Conservation (phyloP, 208 protist species). For the Acanthamoeba sp. region DNA sequence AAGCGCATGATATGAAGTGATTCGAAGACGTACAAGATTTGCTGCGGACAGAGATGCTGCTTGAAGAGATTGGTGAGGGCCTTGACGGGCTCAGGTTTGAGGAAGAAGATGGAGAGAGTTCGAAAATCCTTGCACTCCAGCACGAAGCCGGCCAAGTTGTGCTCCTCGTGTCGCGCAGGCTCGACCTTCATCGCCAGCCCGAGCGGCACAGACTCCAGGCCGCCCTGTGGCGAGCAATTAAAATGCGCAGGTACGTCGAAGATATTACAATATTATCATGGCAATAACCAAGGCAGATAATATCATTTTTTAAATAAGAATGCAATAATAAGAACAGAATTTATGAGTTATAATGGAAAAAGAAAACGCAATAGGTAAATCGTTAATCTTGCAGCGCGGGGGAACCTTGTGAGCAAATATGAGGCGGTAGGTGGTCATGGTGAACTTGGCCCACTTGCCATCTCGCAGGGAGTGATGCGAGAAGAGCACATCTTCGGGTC, state of each 20-base stretch:
- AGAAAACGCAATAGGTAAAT: neutral
- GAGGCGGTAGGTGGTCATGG: neutral
- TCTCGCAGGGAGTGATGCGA: neutral
- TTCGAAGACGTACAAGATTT: neutral
- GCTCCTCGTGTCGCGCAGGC: neutral
- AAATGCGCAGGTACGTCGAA: no score
- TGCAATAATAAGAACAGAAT: no score
- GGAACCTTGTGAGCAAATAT: neutral
- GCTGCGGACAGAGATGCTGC: neutral
- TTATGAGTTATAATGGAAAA: no score
- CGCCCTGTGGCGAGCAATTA: neutral
- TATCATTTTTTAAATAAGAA: no score
- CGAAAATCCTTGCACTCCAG: neutral
- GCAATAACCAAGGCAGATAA: no score
- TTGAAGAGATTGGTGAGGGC: conserved; percentile 2
- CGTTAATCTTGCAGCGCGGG: no score
- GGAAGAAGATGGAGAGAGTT: neutral
- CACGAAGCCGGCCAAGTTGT: neutral
- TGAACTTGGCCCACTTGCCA: neutral
- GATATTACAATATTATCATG: no score
- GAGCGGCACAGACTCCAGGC: neutral
- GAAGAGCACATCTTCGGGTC: neutral
- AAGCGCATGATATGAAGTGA: neutral
- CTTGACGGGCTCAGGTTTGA: neutral
- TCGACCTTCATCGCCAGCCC: neutral